Evolutionary conservation across 225 moss, liverwort and hornwort genomes (phyloP), one percentile per base, ranked within the genome.

Genomic region (Physcomitrellopsis africana): DNA sequence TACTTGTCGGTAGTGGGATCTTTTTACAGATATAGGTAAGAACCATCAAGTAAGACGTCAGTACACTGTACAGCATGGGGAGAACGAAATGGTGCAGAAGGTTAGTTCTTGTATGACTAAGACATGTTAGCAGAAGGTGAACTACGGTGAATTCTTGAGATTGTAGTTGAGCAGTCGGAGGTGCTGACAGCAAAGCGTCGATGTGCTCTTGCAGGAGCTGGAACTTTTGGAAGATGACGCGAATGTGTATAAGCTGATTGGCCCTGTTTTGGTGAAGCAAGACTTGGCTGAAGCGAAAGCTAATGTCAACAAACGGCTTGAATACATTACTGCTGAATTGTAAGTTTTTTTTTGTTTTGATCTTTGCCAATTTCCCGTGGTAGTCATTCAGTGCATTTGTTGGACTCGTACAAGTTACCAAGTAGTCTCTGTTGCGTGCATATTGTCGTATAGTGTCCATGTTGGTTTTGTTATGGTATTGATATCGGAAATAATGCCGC

Each of bases 51-150:
- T 99, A 73, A 84, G 97, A 80, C 87, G 97, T 24, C 97, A 99
- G 62, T 99, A 99, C 71, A 95, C 92, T 59, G 90, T 99, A 17
- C 97, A 99, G 76, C 97, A 99, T 76, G 97, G 97, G n/a, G 97
- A 99, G 77, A 99, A 99, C 72, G 97, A 99, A 71, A 99, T 99
- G 97, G 97, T 99, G 75, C 87, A 92, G 66, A 99, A 95, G 93
- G 93, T 91, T 47, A 64, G 55, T 53, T 65, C 24, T 22, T 37
- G 16, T 68, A 6, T 57, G 79, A 65, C 61, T 11, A 23, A 16
- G 51, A 57, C 60, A 22, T 53, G 64, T 56, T 19, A 23, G 24
- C 56, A 37, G 10, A 57, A 19, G 15, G 54, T 32, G 15, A 18
- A 13, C 61, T 74, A 26, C 14, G 55, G 4, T 72, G 43, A 73